phyloP scores from a whole-genome alignment of 1,139 yeast species.

The Nematodospora anomalae region DNA sequence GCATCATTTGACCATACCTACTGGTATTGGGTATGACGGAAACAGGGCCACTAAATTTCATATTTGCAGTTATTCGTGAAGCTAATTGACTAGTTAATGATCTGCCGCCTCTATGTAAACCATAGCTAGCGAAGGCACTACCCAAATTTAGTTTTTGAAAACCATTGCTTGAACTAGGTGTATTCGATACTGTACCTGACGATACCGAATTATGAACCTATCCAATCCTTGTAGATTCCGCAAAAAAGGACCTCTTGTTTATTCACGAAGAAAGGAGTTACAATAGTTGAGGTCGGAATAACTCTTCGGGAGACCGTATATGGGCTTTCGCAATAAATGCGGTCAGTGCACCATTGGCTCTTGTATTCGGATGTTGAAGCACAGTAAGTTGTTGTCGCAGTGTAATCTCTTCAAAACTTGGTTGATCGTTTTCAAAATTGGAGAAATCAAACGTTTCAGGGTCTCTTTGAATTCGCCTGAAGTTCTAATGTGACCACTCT shows the following conservation, averaged over 20 bases:
- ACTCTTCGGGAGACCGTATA: slow-evolving; percentile 14
- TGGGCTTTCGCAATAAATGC: slow-evolving; percentile 19
- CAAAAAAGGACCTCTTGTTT: slow-evolving; percentile 14
- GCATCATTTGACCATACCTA: slow-evolving; percentile 1
- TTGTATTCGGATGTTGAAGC: not conserved
- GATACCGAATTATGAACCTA: slow-evolving; percentile 8
- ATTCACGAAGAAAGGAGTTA: not conserved
- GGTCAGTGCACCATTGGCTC: slow-evolving; percentile 10
- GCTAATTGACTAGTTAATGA: slow-evolving; percentile 16
- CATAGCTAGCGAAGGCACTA: not conserved
- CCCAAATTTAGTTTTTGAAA: slow-evolving; percentile 5
- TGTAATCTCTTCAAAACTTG: not conserved
- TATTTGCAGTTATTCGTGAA: slow-evolving; percentile 17
- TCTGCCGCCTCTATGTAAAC: slow-evolving; percentile 2
- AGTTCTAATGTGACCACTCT: slow-evolving; percentile 7
- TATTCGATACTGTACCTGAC: slow-evolving; percentile 6
- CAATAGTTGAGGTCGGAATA: slow-evolving; percentile 3
- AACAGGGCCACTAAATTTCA: slow-evolving; percentile 12
- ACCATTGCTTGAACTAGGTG: slow-evolving; percentile 8
- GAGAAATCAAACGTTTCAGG: slow-evolving; percentile 11
- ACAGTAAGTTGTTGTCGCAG: not conserved
- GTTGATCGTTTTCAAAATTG: slow-evolving; percentile 1
- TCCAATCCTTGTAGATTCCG: slow-evolving; percentile 17
- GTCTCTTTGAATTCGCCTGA: slow-evolving; percentile 8
- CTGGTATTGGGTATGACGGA: slow-evolving; percentile 1